Evolutionary conservation across 1,284 basidiomycete species (phyloP).

Genomic region (Leccinum pallidistipes): DNA sequence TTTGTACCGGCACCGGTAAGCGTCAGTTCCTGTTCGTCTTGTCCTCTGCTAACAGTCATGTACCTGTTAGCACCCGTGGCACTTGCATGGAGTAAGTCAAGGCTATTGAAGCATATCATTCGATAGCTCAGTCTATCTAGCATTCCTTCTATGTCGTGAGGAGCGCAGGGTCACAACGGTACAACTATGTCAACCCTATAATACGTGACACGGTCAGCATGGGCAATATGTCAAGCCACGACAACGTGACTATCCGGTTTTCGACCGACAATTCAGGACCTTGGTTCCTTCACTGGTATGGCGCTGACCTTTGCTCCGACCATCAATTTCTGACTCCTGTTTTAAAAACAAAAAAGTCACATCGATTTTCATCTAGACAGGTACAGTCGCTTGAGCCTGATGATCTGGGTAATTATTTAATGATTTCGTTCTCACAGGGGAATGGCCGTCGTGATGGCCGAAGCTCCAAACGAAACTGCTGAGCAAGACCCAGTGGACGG

Average conservation of each 20-base stretch:
- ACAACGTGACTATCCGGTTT: slow-evolving; percentile 25
- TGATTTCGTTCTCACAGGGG: slow-evolving; percentile 26
- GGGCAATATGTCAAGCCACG: slow-evolving; percentile 23
- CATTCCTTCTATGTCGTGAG: slow-evolving; percentile 35
- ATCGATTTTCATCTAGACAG: slow-evolving; percentile 34
- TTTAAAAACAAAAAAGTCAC: slow-evolving; percentile 37
- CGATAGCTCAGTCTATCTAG: slow-evolving; percentile 21
- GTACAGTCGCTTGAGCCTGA: not conserved
- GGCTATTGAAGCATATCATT: not conserved
- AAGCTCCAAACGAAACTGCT: slow-evolving; percentile 30
- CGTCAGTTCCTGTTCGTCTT: not conserved
- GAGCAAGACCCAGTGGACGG: slow-evolving; percentile 19
- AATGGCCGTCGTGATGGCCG: slow-evolving; percentile 41
- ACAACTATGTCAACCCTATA: slow-evolving; percentile 29
- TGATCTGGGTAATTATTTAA: not conserved
- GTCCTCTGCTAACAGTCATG: not conserved
- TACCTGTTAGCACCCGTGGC: slow-evolving; percentile 38
- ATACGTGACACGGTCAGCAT: slow-evolving; percentile 23
- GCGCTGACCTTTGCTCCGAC: slow-evolving; percentile 5
- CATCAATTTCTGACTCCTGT: slow-evolving; percentile 26
- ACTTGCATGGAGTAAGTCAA: slow-evolving; percentile 46
- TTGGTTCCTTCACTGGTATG: slow-evolving; percentile 28
- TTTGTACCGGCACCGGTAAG: slow-evolving; percentile 25
- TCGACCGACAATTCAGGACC: slow-evolving; percentile 25
- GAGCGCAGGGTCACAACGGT: slow-evolving; percentile 15